Percentiles rank a stretch among this genome's conserved stretches.
Conservation (phyloP, 2,329 filamentous ascomycete genomes). For the Diaporthe sp. region DNA sequence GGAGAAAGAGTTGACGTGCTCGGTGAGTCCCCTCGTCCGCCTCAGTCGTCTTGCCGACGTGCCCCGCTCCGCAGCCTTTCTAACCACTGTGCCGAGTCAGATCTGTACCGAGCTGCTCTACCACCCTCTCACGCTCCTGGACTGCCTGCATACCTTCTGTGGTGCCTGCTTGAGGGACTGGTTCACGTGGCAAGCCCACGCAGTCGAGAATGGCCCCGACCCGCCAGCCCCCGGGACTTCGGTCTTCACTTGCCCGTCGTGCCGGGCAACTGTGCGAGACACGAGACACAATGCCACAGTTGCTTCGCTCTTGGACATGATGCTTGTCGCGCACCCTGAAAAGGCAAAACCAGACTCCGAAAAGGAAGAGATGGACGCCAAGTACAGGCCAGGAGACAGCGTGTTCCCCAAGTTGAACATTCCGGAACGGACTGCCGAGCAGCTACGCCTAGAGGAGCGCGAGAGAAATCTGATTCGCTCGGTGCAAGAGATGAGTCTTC, state of each 20-base stretch:
- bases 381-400: slow-evolving; percentile 85
- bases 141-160: slow-evolving; percentile 96
- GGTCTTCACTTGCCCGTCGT: slow-evolving; percentile 90
- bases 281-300: slow-evolving; percentile 93
- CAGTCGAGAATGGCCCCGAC: slow-evolving; percentile 61
- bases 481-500: slow-evolving; percentile 78
- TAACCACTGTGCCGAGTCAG: slow-evolving; percentile 55
- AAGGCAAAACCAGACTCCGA: slow-evolving; percentile 77
- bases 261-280: slow-evolving; percentile 85
- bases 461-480: slow-evolving; percentile 78
- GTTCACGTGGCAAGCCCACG: slow-evolving; percentile 83
- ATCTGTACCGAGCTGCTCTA: slow-evolving; percentile 97
- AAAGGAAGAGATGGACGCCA: slow-evolving; percentile 77
- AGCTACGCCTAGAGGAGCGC: slow-evolving; percentile 68
- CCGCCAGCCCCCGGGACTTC: slow-evolving; percentile 59
- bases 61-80: slow-evolving; percentile 25
- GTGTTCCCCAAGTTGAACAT: slow-evolving; percentile 74
- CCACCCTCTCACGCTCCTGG: slow-evolving; percentile 89
- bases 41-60: slow-evolving; percentile 4
- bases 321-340: slow-evolving; percentile 81
- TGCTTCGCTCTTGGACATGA: slow-evolving; percentile 90
- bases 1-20: slow-evolving; percentile 95
- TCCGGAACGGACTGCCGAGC: slow-evolving; percentile 61
- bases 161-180: slow-evolving; percentile 95
- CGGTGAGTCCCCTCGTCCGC: slow-evolving; percentile 68